Base-by-base conservation (phyloP, 83 land plant genomes). In the Diphasiastrum complanatum region DNA sequence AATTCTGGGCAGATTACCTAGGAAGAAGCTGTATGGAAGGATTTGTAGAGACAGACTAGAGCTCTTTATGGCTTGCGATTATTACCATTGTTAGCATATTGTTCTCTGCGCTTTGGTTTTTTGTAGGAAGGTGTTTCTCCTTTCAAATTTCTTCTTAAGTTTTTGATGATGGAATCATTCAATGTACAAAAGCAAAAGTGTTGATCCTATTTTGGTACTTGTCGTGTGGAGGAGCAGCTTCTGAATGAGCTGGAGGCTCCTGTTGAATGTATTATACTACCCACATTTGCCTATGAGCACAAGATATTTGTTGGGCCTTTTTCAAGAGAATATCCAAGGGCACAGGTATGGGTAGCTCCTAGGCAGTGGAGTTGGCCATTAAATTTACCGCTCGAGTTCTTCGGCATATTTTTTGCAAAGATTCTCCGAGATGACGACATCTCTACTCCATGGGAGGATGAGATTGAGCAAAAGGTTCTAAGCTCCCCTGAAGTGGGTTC, bases 351-450 rank as follows among this genome's bases (percentile, higher is more conserved):
- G 95, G 99, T 93, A 45, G 96, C 99, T 23, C 99, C 99, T 33
- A 79, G 91, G 53, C 99, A 93, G 52, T 93, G 99, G 99, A 93
- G 99, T 62, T 93, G 99, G 99, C 99, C 99, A 8, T 50, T 93
- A 32, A 89, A 93, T 58, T 77, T 93, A 55, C 99, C 99, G 1
- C 89, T 93, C 45, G 91, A 85, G 51, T 89, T 93, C 61, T 85
- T 93, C 71, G 99, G 99, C 31, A 93, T 93, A 20, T 93, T 93
- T 62, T 71, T 76, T 23, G 72, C 99, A 26, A 81, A 77, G 73
- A 66, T 79, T 18, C 62, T 93, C 58, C 57, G 63, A 48, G 89
- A 89, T 56, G 87, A 73, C 51, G 85, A 82, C 65, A 48, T 25
- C 2, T 83, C 78, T 11, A 68, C 85, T 16, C 99, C 96, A 24